Evolutionary conservation across 306 rosid genomes (phyloP), one percentile per base, ranked within the genome.

Genomic region (Castanea mollissima): DNA sequence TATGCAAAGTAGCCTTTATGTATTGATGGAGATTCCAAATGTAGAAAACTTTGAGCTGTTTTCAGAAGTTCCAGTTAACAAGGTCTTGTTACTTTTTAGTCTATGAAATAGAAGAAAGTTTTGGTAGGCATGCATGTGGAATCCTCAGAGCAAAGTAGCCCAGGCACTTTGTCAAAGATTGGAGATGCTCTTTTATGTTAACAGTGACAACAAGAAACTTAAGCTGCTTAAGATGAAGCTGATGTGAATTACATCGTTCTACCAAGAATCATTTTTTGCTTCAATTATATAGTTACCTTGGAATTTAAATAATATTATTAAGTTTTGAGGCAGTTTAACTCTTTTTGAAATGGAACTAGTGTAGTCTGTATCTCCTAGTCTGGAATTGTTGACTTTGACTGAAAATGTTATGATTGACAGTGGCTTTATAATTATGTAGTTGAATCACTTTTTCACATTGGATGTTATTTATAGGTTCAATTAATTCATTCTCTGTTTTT

Each of bases 401-500:
- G 72, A 68, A 68, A 67, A 19, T 18, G 72, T 46, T 68, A 68
- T 34, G 25, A 15, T 21, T 68, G 54, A 35, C 72, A 35, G 11
- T 35, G 16, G 51, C 72, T 29, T 63, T 27, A 15, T 63, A 15
- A 29, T 62, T 62, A 62, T 62, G n/a, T 62, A 12, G n/a, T 62
- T 13, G 69, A 29, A 29, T 12, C 18, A 29, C 35, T 25, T 15
- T 5, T 29, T 11, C 18, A 34, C 8, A 18, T 35, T 65, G 72
- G 70, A 46, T 34, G 13, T 6, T n/a, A 20, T 69, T 49, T 78
- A 32, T 20, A 25, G 63, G 81, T 72, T 76, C 79, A 76, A 83
- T 68, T 70, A 16, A 35, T 74, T 74, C 32, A 60, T 74, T 81
- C 80, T 81, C 9, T 54, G 23, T 81, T 82, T 84, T 79, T 56